Base-by-base conservation (phyloP, 1,284 basidiomycete species). In the Papiliotrema flavescens region DNA sequence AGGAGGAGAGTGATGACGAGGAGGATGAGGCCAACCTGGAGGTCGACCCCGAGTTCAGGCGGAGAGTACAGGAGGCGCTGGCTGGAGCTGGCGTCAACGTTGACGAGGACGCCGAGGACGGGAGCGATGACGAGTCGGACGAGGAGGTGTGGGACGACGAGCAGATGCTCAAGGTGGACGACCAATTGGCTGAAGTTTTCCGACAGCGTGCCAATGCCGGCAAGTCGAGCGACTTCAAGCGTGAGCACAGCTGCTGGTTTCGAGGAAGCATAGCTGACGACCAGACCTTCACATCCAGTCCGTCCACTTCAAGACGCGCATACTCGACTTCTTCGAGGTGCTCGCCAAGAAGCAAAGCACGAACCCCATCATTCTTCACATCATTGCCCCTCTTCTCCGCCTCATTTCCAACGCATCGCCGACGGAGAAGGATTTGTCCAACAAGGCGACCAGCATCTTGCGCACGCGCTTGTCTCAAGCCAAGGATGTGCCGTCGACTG, bases 101-200 rank as follows among this genome's bases (percentile, higher is more conserved):
- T 2, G 64, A 66, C 22, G 61, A 55, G 23, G 59, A 63, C 15
- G 58, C 42, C 14, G 61, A 60, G 37, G 66, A 65, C 17, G 65
- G 54, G 15, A 62, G 66, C 26, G 66, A 61, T 3, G 66, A 63
- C 23, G 58, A 64, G 23, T 79, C 79, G 42, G 84, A 87, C 32
- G 85, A 88, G 63, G 87, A 88, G 43, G 78, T 86, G 24, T 87
- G 93, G 85, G 88, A 94, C 69, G 95, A 98, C 69, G 94, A 98
- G 44, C 90, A 97, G 78, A 98, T 98, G 95, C 85, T 97, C 81
- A 87, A 88, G 47, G 84, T 98, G 42, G 95, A 98, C 70, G 89
- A 90, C 58, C 90, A 96, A 69, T 83, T 98, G 6, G 90, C 90
- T 5, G 85, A 88, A 55, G 87, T 94, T 37, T 97, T 98, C 83